Percentiles rank a stretch among this genome's conserved stretches.
phyloP scores from a whole-genome alignment of 768 basidiomycete species.

The Inosperma sp. region DNA sequence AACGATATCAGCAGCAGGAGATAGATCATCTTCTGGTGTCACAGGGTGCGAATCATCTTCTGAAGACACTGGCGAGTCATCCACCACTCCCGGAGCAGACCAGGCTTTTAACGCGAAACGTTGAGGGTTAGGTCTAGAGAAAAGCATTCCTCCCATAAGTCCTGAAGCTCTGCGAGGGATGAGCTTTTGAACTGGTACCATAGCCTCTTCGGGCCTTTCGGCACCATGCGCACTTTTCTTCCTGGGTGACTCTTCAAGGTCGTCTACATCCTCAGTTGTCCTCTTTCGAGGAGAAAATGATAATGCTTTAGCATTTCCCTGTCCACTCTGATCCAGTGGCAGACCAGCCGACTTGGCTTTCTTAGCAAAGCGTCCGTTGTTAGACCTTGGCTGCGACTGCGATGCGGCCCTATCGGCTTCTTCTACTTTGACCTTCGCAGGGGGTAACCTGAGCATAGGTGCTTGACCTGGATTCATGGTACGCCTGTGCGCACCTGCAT shows the following conservation, averaged over 20 bases:
- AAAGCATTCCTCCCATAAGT: slow-evolving; percentile 44
- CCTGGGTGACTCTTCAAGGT: slow-evolving; percentile 31
- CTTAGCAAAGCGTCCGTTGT: slow-evolving; percentile 65
- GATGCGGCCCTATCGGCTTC: not conserved
- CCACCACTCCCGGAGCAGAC: slow-evolving; percentile 42
- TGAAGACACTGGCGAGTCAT: slow-evolving; percentile 40
- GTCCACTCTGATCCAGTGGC: slow-evolving; percentile 2
- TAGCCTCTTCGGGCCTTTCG: slow-evolving; percentile 8
- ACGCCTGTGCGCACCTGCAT: slow-evolving; percentile 2
- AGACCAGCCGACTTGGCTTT: slow-evolving; percentile 39
- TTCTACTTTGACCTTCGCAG: slow-evolving; percentile 29
- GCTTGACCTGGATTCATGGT: not conserved
- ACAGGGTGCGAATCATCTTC: slow-evolving; percentile 54
- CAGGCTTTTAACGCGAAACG: slow-evolving; percentile 56
- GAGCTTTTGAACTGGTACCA: slow-evolving; percentile 28
- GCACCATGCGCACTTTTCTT: slow-evolving; percentile 17
- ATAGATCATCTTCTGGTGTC: slow-evolving; percentile 51
- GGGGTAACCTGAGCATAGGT: slow-evolving; percentile 43
- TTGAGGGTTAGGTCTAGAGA: slow-evolving; percentile 57
- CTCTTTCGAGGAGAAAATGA: slow-evolving; percentile 29
- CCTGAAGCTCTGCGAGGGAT: slow-evolving; percentile 38
- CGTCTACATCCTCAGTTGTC: slow-evolving; percentile 31
- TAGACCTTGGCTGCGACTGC: slow-evolving; percentile 50
- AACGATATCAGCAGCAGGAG: slow-evolving; percentile 36
- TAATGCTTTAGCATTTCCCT: not conserved